Evolutionary conservation across 164 flowering plant genomes (phyloP), one percentile per base, ranked within the genome.

Genomic region (Vitis riparia): DNA sequence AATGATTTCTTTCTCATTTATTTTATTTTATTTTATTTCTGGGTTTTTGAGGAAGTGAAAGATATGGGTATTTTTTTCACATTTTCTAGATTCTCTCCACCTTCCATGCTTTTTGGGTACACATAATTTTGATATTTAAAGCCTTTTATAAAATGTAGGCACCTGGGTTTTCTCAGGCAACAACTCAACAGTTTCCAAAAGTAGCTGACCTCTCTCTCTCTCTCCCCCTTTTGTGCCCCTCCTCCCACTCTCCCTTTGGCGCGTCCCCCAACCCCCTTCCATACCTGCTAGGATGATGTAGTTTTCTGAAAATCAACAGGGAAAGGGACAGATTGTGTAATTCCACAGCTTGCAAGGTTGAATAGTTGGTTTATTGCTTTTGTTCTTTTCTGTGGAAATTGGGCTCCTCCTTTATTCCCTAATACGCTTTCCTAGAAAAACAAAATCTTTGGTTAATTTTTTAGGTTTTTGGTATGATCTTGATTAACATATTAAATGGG

Each of bases 101-200:
- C 71, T 73, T 66, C 76, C 76, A 77, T 73, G 73, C 76, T 70
- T 66, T 73, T 77, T 73, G 73, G 70, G 73, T 55, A 72, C 67
- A 77, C 67, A 27, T 32, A 68, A 49, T 44, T 49, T 69, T 64
- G 12, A 12, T 55, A 70, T 19, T 49, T 49, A 62, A 56, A 53
- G 71, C 48, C 61, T 50, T 49, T 69, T 3, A 69, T 51, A 65
- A 68, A 59, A 73, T 68, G 44, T 56, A 48, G 73, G 60, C 68
- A 59, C 49, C 72, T 59, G 67, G 62, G 51, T 55, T 63, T 53
- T 61, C 75, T 72, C 56, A 64, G 19, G 59, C 69, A 70, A 62
- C 71, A 73, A 66, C 74, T 56, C 62, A 76, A 73, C 80, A 70
- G 80, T 67, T 69, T 73, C 80, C 79, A 52, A 73, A 73, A 70